A percentile compares a stretch with the other conserved stretches of the same genome.
phyloP scores from a whole-genome alignment of 2,329 filamentous ascomycete species.

The Sporothrix brunneoviolacea region DNA sequence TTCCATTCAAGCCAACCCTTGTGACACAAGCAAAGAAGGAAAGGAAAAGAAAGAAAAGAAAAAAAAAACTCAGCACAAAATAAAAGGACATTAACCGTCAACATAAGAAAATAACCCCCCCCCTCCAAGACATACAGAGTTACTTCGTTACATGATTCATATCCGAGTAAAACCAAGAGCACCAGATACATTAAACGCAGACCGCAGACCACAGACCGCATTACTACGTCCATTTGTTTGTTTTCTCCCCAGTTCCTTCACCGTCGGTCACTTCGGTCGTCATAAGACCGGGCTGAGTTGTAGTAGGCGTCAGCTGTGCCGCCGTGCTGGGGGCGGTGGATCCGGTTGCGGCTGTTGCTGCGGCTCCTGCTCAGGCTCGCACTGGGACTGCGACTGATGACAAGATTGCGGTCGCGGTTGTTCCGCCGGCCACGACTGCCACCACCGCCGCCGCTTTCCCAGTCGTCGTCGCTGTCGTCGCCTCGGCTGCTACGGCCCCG shows the following conservation, averaged over 20 bases:
- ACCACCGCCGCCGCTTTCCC: slow-evolving; percentile 11
- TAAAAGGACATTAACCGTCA: not conserved
- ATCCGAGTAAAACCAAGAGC: too few relatives aligned
- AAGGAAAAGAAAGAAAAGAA: too few relatives aligned
- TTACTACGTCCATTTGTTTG: not conserved
- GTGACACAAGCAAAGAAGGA: too few relatives aligned
- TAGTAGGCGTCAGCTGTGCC: slow-evolving; percentile 18
- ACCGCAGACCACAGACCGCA: too few relatives aligned
- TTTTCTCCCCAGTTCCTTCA: not conserved
- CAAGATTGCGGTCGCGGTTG: slow-evolving; percentile 14
- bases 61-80: not conserved
- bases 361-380: slow-evolving; percentile 10
- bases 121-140: too few relatives aligned
- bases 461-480: slow-evolving; percentile 10
- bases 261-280: not conserved
- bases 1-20: too few relatives aligned
- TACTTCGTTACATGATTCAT: too few relatives aligned
- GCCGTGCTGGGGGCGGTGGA: slow-evolving; percentile 4
- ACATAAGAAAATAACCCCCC: not conserved
- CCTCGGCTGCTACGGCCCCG: not conserved
- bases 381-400: slow-evolving; percentile 14
- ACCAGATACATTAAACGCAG: too few relatives aligned
- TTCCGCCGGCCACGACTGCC: slow-evolving; percentile 20
- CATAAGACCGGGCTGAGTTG: not conserved
- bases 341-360: slow-evolving; percentile 2